phyloP scores from a whole-genome alignment of 169 alveolate species.

The Plasmodium ovale region DNA sequence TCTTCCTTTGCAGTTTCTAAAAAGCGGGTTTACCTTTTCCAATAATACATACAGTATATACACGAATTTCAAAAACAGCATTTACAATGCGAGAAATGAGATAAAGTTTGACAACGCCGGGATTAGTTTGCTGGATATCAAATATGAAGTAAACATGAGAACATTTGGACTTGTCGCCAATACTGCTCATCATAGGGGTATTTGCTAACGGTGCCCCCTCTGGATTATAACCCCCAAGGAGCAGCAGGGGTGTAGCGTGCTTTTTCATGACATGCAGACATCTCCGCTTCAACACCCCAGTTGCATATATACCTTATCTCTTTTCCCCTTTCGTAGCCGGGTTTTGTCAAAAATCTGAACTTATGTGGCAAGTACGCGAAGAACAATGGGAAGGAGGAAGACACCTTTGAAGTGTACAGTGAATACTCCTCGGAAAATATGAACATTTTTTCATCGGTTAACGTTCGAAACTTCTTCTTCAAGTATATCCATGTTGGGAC shows the following conservation, averaged over 20 bases:
- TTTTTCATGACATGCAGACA: too few species aligned
- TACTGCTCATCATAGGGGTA: too few species aligned
- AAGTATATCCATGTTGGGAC: constrained; percentile 42
- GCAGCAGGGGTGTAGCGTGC: too few species aligned
- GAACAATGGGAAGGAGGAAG: constrained; percentile 36
- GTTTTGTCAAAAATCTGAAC: constrained; percentile 27
- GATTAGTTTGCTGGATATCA: constrained; percentile 40
- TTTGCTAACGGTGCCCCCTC: too few species aligned
- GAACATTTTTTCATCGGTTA: constrained; percentile 48
- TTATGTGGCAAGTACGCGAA: constrained; percentile 56
- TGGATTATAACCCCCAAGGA: too few species aligned
- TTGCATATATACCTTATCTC: not conserved
- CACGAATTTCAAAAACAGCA: constrained; percentile 37
- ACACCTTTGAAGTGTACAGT: constrained; percentile 47
- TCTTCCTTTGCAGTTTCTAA: constrained; percentile 29
- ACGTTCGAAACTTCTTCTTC: constrained; percentile 30
- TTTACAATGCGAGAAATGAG: constrained; percentile 52
- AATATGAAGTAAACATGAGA: constrained; percentile 21
- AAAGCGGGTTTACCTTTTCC: constrained; percentile 59
- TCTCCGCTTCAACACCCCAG: too few species aligned
- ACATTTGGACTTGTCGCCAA: too few species aligned
- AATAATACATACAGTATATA: constrained; percentile 53
- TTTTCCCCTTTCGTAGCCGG: constrained; percentile 10
- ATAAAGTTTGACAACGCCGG: constrained; percentile 53
- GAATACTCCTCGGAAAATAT: constrained; percentile 25